These are phyloP conservation scores for Cladosporium oxysporum DNA, from an alignment of 2,329 filamentous ascomycete species.

Conservation along the genomic window DNA sequence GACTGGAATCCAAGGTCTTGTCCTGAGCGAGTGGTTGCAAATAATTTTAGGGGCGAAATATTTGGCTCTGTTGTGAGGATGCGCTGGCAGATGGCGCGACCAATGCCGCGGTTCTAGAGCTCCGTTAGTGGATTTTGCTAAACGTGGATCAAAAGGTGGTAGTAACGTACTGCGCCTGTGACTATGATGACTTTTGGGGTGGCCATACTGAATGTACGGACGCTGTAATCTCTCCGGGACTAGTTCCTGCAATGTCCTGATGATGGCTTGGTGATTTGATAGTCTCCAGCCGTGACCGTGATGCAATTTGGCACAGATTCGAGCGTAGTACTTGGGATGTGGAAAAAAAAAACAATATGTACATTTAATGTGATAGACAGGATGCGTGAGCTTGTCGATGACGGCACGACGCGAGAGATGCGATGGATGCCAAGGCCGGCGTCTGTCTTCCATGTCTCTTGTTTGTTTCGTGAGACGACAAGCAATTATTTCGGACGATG, in stretches of 20 bases:
- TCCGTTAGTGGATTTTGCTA: slow-evolving; percentile 14
- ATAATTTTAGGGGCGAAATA: slow-evolving; percentile 33
- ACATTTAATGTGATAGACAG: background rate
- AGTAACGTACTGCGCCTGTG: slow-evolving; percentile 35
- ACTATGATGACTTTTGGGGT: slow-evolving; percentile 36
- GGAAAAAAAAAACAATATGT: background rate
- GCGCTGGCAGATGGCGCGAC: slow-evolving; percentile 37
- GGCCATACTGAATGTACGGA: slow-evolving; percentile 27
- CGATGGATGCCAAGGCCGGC: background rate
- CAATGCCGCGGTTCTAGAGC: slow-evolving; percentile 39
- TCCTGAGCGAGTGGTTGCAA: slow-evolving; percentile 38
- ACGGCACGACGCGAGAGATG: background rate
- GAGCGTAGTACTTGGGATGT: background rate
- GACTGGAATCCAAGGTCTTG: slow-evolving; percentile 31
- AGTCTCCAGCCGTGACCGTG: background rate
- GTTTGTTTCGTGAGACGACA: background rate
- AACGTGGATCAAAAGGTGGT: background rate
- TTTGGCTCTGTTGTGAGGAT: slow-evolving; percentile 30
- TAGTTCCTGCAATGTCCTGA: background rate
- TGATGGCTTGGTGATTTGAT: background rate
- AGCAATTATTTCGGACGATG: background rate
- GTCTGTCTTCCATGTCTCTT: background rate
- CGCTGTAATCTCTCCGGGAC: background rate
- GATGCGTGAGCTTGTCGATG: background rate
- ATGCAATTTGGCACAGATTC: background rate